A percentile compares a stretch with the other conserved stretches of the same genome.
phyloP scores from a whole-genome alignment of 2,329 filamentous ascomycete species.

The Fusarium nurragi region DNA sequence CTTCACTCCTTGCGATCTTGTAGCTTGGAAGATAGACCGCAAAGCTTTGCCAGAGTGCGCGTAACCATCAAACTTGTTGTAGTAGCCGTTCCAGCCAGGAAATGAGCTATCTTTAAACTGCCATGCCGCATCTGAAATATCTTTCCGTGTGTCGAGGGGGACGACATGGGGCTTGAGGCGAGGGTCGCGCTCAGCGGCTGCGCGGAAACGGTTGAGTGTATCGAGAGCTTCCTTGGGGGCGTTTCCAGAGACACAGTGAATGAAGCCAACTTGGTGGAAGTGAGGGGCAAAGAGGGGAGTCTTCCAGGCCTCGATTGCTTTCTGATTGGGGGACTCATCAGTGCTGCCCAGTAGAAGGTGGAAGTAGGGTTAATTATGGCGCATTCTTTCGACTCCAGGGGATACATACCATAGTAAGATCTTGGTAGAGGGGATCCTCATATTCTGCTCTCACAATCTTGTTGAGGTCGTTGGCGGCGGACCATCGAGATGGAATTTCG shows the following conservation, averaged over 20 bases:
- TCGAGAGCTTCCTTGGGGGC: slow-evolving; percentile 59
- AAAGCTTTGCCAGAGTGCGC: slow-evolving; percentile 65
- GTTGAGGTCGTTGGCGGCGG: slow-evolving; percentile 68
- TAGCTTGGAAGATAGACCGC: slow-evolving; percentile 55
- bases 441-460: slow-evolving; percentile 70
- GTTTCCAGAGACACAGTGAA: slow-evolving; percentile 59
- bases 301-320: slow-evolving; percentile 65
- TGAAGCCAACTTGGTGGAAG: slow-evolving; percentile 54
- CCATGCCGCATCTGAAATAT: slow-evolving; percentile 55
- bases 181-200: slow-evolving; percentile 53
- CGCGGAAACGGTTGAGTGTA: slow-evolving; percentile 55
- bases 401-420: slow-evolving; percentile 58
- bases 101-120: slow-evolving; percentile 61
- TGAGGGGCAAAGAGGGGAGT: slow-evolving; percentile 62
- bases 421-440: slow-evolving; percentile 65
- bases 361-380: background rate
- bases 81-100: slow-evolving; percentile 64
- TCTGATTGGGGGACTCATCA: slow-evolving; percentile 5
- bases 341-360: background rate
- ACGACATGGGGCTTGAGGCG: slow-evolving; percentile 53
- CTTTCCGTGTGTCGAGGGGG: slow-evolving; percentile 48
- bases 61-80: slow-evolving; percentile 66
- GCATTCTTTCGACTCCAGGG: background rate
- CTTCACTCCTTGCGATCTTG: slow-evolving; percentile 43
- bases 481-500: slow-evolving; percentile 55